Evolutionary conservation across 345 rosid genomes (phyloP).

Genomic region (Syzygium jambos): DNA sequence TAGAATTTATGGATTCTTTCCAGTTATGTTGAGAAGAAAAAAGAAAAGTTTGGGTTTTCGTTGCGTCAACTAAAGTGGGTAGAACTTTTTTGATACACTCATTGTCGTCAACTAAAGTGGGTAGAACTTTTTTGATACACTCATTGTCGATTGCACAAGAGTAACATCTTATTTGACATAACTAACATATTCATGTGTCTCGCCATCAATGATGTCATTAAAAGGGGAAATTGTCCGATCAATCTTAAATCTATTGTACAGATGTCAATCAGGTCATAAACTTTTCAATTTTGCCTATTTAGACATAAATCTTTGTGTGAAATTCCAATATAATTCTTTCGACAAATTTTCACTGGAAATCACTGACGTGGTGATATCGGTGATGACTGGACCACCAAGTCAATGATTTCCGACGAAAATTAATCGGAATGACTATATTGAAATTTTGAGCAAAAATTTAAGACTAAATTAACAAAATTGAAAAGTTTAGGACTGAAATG

Average conservation of each 20-base stretch:
- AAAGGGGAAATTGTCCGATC: neutral
- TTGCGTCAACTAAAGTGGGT: neutral
- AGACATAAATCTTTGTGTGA: accelerated
- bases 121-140: neutral
- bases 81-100: neutral
- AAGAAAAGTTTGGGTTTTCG: neutral
- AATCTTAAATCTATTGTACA: neutral
- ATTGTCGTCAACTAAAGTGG: neutral
- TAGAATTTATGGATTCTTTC: neutral
- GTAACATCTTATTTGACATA: neutral
- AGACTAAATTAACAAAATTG: neutral
- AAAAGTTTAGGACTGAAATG: neutral
- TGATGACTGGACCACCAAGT: accelerated
- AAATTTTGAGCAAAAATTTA: neutral
- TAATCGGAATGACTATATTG: neutral
- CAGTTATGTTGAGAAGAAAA: neutral
- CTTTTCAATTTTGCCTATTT: neutral
- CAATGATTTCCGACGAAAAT: accelerated
- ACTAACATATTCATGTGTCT: neutral
- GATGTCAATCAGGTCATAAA: neutral
- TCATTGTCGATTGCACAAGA: neutral
- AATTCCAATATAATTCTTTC: neutral
- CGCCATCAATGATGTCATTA: neutral
- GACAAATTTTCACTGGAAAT: neutral
- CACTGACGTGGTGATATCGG: accelerated